Evolutionary conservation across 2,329 filamentous ascomycete genomes (phyloP).

Genomic region (Xylogone sp.): DNA sequence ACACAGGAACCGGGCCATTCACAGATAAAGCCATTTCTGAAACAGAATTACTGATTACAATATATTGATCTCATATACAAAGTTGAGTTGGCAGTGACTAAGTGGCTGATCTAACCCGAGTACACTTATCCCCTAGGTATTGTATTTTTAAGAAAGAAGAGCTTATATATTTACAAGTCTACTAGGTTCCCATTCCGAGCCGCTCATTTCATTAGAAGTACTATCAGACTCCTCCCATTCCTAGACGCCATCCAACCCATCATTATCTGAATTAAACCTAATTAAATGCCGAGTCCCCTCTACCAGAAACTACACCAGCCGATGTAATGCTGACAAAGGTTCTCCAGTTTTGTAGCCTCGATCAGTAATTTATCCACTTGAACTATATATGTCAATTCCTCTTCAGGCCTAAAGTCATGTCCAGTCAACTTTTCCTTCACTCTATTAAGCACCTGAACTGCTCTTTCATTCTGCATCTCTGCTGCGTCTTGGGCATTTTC

Average conservation of each 20-base stretch:
- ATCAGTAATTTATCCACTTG: slow-evolving; percentile 95
- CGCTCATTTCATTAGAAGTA: background rate
- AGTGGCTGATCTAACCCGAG: too few species aligned
- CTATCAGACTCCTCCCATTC: background rate
- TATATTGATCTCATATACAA: too few species aligned
- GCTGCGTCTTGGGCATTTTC: slow-evolving; percentile 37
- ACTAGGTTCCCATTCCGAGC: background rate
- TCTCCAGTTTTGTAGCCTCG: slow-evolving; percentile 95
- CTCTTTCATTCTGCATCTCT: slow-evolving; percentile 90
- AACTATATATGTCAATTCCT: slow-evolving; percentile 78
- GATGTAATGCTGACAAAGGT: slow-evolving; percentile 97
- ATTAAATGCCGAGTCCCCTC: background rate
- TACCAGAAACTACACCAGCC: slow-evolving; percentile 99
- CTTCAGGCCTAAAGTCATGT: slow-evolving; percentile 79
- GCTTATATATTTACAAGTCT: background rate
- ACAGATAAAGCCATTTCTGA: too few species aligned
- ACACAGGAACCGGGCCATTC: too few species aligned
- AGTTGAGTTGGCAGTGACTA: too few species aligned
- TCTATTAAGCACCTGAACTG: slow-evolving; percentile 83
- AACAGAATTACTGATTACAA: too few species aligned
- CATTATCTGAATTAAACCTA: background rate
- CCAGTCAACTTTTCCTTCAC: slow-evolving; percentile 96
- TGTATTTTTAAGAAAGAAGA: background rate
- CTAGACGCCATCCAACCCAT: background rate
- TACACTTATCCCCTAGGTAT: too few species aligned